Evolutionary conservation across 371 early-diverging fungal genomes (phyloP), one percentile per base, ranked within the genome.

Genomic region (Apophysomyces variabilis): DNA sequence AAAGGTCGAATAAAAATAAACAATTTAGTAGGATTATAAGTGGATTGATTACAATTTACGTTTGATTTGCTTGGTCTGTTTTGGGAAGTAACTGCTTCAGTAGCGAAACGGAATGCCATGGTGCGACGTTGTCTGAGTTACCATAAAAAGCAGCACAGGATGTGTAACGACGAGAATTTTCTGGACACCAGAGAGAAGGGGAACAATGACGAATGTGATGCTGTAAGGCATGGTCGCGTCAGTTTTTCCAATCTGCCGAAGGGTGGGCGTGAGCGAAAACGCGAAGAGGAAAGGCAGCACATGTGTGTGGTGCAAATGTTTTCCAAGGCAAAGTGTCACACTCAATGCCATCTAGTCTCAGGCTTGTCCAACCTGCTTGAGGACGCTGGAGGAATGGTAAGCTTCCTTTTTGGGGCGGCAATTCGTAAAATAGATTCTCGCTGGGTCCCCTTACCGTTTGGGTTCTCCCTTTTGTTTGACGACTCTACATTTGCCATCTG

Each of bases 361-460:
- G 54, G 21, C 54, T 50, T 50, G 54, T 50, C 54, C 54, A 50
- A 50, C 54, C 54, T 50, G 54, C 54, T 50, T 50, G 54, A 50
- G 54, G 54, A 50, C 54, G 54, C 54, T 50, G 21, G 54, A 50
- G 54, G 54, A 50, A 50, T 50, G 54, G 54, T 50, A 21, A 9
- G 21, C 54, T 50, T 50, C 54, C 54, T 50, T 50, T 50, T 50
- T 50, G 54, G 54, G 54, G 54, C 16, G 54, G 54, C 21, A 50
- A 18, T 50, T 50, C 54, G 54, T 50, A 50, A 50, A 50, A 50
- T 50, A 50, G 54, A 26, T 50, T 50, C 54, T 50, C 54, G 54
- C 54, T 50, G 54, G 54, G 54, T 50, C 54, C 54, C 54, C 54
- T 50, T 50, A 50, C 54, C 54, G 54, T 50, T 50, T 50, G 54